Evolutionary conservation across 768 basidiomycete genomes (phyloP).

Genomic region (Coprinopsis cinerea): DNA sequence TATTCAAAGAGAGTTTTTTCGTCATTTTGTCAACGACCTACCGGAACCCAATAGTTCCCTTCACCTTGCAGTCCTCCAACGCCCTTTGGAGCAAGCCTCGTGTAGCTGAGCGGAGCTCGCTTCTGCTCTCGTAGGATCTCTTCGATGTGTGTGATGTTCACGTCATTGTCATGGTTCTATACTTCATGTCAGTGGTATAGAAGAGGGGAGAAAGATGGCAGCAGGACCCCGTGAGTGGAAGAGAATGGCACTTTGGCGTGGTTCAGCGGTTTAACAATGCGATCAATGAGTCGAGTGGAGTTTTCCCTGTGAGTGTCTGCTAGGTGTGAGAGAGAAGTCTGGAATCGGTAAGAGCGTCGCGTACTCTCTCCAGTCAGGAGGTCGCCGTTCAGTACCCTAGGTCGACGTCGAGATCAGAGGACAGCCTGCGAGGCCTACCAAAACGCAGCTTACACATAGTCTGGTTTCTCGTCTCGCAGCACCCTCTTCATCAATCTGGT

Average conservation of each 20-base stretch:
- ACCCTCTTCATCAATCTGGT: slow-evolving; percentile 51
- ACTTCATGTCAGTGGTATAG: background rate
- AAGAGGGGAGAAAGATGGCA: background rate
- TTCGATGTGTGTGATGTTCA: slow-evolving; percentile 63
- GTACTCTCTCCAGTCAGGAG: slow-evolving; percentile 67
- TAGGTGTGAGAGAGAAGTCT: background rate
- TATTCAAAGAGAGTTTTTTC: background rate
- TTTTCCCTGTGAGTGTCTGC: slow-evolving; percentile 64
- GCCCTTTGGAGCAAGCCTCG: slow-evolving; percentile 50
- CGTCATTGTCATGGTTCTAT: slow-evolving; percentile 70
- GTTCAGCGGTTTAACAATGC: slow-evolving; percentile 57
- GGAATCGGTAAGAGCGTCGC: slow-evolving; percentile 7
- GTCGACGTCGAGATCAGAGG: background rate
- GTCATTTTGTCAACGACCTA: too few relatives aligned
- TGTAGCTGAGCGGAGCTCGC: slow-evolving; percentile 57
- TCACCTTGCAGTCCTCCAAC: slow-evolving; percentile 61
- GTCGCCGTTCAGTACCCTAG: slow-evolving; percentile 69
- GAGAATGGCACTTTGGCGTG: slow-evolving; percentile 56
- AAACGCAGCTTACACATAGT: slow-evolving; percentile 54
- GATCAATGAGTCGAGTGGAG: slow-evolving; percentile 58
- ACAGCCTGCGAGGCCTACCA: background rate
- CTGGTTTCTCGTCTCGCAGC: slow-evolving; percentile 52
- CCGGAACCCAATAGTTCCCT: slow-evolving; percentile 76
- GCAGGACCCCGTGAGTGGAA: slow-evolving; percentile 58
- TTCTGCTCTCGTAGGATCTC: slow-evolving; percentile 60